Evolutionary conservation across 441 rosid species (phyloP).

Genomic region (Adansonia rubrostipa): DNA sequence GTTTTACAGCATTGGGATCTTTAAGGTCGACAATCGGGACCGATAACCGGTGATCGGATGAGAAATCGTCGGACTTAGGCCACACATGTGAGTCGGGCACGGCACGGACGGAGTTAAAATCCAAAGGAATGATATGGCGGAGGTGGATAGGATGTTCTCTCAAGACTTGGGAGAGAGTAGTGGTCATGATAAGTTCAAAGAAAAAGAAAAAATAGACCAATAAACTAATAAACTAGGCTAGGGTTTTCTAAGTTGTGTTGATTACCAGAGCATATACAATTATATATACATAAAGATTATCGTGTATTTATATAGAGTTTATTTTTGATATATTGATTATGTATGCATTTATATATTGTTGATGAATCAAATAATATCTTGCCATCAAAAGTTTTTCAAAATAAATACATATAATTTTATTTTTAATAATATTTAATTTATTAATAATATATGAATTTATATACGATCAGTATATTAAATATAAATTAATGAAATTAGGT

Average conservation of each 20-base stretch:
- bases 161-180: conserved; percentile 42
- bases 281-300: background rate
- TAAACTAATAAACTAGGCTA: background rate
- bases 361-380: background rate
- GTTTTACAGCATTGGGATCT: conserved; percentile 24
- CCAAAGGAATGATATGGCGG: conserved; percentile 49
- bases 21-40: conserved; percentile 39
- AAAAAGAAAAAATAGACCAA: background rate
- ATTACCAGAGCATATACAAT: background rate
- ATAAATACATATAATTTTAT: too few relatives aligned
- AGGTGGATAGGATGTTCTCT: conserved; percentile 41
- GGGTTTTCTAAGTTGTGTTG: background rate
- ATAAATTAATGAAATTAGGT: background rate
- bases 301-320: background rate
- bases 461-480: background rate
- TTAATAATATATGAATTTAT: too few relatives aligned
- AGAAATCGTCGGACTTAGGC: conserved; percentile 17
- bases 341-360: background rate
- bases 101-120: conserved; percentile 35
- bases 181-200: conserved; percentile 26
- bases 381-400: background rate
- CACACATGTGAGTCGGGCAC: conserved; percentile 42
- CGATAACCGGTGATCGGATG: conserved; percentile 11
- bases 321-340: too few relatives aligned
- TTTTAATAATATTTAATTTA: too few relatives aligned